Evolutionary conservation across 2,329 filamentous ascomycete genomes (phyloP), one percentile per base, ranked within the genome.

Genomic region (Cladosporium oxysporum): DNA sequence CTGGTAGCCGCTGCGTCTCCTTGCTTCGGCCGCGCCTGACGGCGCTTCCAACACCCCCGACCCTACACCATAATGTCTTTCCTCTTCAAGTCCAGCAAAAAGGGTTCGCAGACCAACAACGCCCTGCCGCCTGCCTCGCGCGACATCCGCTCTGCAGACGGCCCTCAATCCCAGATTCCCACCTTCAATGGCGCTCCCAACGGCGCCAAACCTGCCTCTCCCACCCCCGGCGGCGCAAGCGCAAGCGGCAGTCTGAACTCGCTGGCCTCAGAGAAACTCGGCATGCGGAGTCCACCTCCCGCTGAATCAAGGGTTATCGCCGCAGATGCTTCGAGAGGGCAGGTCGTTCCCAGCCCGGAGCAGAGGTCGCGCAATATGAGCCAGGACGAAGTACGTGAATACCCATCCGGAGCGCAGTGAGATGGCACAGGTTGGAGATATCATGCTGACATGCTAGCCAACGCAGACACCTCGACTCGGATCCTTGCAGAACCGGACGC

Each of bases 171-270:
- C 49, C 77, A 82, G 62, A 77, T 81, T 62, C 77, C 81, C 2
- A 77, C 78, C 50, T 73, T 81, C 49, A 87, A 86, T 78, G 83
- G 83, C 63, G 64, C 64, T 21, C 65, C 66, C 28, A 69, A 69
- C 64, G 68, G 62, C 65, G 65, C 63, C 50, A 76, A 75, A 60
- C 69, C 74, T 2, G 69, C 65, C 58, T 73, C 71, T 33, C 80
- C 85, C 3, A 88, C 90, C 66, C 87, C 90, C 59, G 28, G 28
- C 28, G 91, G 23, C 49, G 44, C 41, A 16, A 94, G 92, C 75
- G 83, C 84, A 66, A 87, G 85, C 73, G 84, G 83, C 71, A 76
- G 73, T 60, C 53, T 76, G 35, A 75, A 73, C 62, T 70, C 71
- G 23, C 49, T 75, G 44, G 66, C 69, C 66, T 47, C 66, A 68